Evolutionary conservation across 1,139 yeast genomes (phyloP).

Genomic region (Meyerozyma athensensis): DNA sequence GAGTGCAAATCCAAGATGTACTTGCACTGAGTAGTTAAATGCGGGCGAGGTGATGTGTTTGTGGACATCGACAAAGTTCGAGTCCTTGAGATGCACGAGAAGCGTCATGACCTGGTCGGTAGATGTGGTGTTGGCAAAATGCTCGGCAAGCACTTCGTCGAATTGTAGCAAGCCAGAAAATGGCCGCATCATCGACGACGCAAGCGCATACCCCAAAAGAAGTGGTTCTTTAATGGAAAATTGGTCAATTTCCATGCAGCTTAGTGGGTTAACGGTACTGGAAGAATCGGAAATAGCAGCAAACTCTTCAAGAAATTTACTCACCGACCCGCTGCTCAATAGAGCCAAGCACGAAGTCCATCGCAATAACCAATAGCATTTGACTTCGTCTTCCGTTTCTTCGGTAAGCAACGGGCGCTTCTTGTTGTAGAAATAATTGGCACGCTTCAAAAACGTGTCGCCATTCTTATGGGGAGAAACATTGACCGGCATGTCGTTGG

Average conservation of each 20-base stretch:
- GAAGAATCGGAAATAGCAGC: slow-evolving; percentile 3
- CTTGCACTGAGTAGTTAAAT: slow-evolving; percentile 2
- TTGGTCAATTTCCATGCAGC: not conserved
- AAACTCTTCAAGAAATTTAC: slow-evolving; percentile 9
- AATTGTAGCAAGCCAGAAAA: not conserved
- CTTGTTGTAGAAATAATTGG: slow-evolving; percentile 2
- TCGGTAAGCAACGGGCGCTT: slow-evolving; percentile 1
- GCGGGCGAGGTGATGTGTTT: not conserved
- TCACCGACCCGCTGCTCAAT: slow-evolving; percentile 9
- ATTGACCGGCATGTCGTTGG: not conserved
- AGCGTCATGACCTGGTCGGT: not conserved
- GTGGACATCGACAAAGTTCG: slow-evolving; percentile 8
- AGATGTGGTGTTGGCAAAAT: not conserved
- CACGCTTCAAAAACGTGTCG: slow-evolving; percentile 4
- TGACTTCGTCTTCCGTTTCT: not conserved
- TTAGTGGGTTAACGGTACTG: not conserved
- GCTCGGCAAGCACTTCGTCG: not conserved
- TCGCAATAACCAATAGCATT: slow-evolving; percentile 7
- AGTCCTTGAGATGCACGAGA: slow-evolving; percentile 7
- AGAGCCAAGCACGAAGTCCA: slow-evolving; percentile 11
- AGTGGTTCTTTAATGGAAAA: not conserved
- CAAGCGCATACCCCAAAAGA: not conserved
- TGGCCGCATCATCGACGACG: not conserved
- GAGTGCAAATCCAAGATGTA: slow-evolving; percentile 7
- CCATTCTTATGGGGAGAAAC: not conserved